A percentile compares a stretch with the other conserved stretches of the same genome.
Evolutionary conservation across 2,329 filamentous ascomycete genomes (phyloP).

Genomic region (Fusarium torreyae): DNA sequence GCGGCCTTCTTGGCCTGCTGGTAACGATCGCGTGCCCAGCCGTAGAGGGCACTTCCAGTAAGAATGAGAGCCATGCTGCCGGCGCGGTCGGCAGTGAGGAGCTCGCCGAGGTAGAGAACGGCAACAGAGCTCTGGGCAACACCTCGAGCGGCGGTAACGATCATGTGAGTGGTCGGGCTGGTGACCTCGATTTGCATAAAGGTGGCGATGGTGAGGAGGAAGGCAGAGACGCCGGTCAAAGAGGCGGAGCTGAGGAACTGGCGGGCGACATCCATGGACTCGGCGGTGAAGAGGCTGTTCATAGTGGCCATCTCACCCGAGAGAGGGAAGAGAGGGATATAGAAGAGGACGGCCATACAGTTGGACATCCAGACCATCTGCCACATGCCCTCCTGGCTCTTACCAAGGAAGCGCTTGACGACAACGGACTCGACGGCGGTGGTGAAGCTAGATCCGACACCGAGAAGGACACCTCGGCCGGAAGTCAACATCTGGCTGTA

Average conservation of each 20-base stretch:
- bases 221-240: conserved; percentile 47
- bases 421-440: conserved; percentile 49
- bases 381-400: conserved; percentile 50
- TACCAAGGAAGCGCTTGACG: conserved; percentile 48
- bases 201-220: conserved; percentile 49
- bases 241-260: conserved; percentile 45
- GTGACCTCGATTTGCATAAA: conserved; percentile 51
- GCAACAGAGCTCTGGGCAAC: conserved; percentile 49
- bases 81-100: conserved; percentile 46
- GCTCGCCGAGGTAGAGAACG: conserved; percentile 46
- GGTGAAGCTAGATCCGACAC: conserved; percentile 48
- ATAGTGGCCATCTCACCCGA: conserved; percentile 45
- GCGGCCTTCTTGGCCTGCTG: conserved; percentile 46
- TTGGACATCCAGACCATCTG: conserved; percentile 52
- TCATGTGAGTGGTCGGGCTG: conserved; percentile 50
- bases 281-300: conserved; percentile 38
- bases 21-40: conserved; percentile 48
- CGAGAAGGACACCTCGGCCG: conserved; percentile 47
- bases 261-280: conserved; percentile 34
- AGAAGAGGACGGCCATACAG: conserved; percentile 48
- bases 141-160: conserved; percentile 48
- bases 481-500: conserved; percentile 50
- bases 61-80: conserved; percentile 49
- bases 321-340: conserved; percentile 47
- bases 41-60: conserved; percentile 46